Evolutionary conservation across 805 yeast genomes (phyloP).

Genomic region (Ogataea ganodermae): DNA sequence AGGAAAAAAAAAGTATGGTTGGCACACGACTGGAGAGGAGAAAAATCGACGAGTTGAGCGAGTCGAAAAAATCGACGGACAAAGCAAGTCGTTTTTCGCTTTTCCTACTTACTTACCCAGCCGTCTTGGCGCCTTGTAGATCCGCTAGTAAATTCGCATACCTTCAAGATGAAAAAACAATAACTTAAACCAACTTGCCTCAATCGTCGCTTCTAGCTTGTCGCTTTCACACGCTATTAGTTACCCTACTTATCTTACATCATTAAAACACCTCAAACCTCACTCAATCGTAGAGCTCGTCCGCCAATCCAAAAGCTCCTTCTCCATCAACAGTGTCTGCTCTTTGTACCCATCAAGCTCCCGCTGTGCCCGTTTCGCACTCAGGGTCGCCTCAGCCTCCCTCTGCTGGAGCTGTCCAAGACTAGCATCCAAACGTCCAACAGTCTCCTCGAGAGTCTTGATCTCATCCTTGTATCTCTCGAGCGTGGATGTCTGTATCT

Average conservation of each 20-base stretch:
- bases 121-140: too few species aligned
- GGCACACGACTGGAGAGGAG: too few species aligned
- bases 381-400: conserved; percentile 46
- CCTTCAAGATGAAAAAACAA: not conserved
- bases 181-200: not conserved
- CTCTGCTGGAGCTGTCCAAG: conserved; percentile 44
- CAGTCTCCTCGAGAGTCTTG: conserved; percentile 52
- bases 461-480: conserved; percentile 61
- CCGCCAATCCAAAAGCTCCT: conserved; percentile 60
- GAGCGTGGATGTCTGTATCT: conserved; percentile 51
- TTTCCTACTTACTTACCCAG: too few species aligned
- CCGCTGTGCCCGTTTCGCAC: conserved; percentile 51
- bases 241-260: conserved; percentile 4
- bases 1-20: too few species aligned
- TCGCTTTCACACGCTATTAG: not conserved
- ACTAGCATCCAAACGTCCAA: conserved; percentile 46
- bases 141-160: too few species aligned
- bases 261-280: not conserved
- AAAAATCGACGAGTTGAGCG: too few species aligned
- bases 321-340: conserved; percentile 51
- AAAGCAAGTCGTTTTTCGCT: too few species aligned
- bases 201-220: not conserved
- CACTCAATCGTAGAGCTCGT: conserved; percentile 11
- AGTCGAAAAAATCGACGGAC: too few species aligned
- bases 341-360: conserved; percentile 59